Percentiles rank a stretch among this genome's conserved stretches.
Evolutionary conservation across 2,329 filamentous ascomycete species (phyloP).

Genomic region (Thielaviopsis punctulata): DNA sequence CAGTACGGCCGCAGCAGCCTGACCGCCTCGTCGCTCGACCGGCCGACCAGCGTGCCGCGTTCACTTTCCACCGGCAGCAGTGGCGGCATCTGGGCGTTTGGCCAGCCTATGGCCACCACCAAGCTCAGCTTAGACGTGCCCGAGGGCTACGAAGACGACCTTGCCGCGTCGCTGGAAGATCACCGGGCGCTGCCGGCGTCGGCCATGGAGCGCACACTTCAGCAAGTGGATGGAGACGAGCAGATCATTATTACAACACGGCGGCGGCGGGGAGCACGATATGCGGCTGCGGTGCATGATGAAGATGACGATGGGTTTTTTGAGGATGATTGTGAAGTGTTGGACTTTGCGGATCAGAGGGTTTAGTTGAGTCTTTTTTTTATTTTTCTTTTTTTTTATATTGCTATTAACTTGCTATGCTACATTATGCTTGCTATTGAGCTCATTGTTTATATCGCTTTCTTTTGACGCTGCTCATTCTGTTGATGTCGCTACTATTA

Average conservation of each 20-base stretch:
- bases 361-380: background rate
- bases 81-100: slow-evolving; percentile 38
- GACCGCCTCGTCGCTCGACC: too few species aligned
- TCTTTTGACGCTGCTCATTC: background rate
- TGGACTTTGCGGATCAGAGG: slow-evolving; percentile 66
- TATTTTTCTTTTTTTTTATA: background rate
- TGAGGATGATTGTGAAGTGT: slow-evolving; percentile 80
- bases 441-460: background rate
- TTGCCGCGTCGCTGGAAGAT: slow-evolving; percentile 32
- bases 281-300: slow-evolving; percentile 18
- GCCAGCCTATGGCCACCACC: slow-evolving; percentile 32
- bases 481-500: too few species aligned
- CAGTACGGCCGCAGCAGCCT: too few species aligned
- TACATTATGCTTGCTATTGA: background rate
- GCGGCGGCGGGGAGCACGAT: slow-evolving; percentile 39
- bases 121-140: slow-evolving; percentile 36
- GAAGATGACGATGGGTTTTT: slow-evolving; percentile 63
- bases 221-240: slow-evolving; percentile 44
- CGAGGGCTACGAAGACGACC: slow-evolving; percentile 33
- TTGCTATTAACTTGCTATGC: background rate
- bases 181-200: slow-evolving; percentile 43
- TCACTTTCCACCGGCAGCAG: background rate
- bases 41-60: too few species aligned
- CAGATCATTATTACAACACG: slow-evolving; percentile 72
- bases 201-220: slow-evolving; percentile 46